Percentiles rank a stretch among this genome's conserved stretches.
phyloP scores from a whole-genome alignment of 495 filamentous ascomycete species.

The Pseudoneurospora amorphoporcata region DNA sequence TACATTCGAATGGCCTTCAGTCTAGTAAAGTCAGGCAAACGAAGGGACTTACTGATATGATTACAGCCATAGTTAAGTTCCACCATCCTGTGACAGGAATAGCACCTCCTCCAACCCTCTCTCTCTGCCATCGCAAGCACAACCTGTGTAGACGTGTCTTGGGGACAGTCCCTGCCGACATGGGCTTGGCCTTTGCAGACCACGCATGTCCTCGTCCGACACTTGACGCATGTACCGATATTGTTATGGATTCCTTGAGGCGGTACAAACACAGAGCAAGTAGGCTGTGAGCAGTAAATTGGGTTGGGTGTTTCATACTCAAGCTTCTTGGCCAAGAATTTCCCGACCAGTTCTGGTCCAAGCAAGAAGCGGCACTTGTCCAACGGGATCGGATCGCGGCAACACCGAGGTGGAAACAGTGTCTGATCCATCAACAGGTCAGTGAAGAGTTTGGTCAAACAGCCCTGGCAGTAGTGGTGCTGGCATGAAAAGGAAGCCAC shows the following conservation, averaged over 20 bases:
- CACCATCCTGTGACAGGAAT: slow-evolving; percentile 27
- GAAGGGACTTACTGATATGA: slow-evolving; percentile 28
- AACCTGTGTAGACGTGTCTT: slow-evolving; percentile 25
- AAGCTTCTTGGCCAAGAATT: slow-evolving; percentile 29
- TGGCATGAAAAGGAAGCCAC: slow-evolving; percentile 20
- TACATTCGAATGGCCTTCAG: no score
- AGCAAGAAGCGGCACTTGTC: slow-evolving; percentile 23
- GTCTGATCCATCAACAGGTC: slow-evolving; percentile 35
- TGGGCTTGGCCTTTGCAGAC: slow-evolving; percentile 38
- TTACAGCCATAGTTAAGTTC: slow-evolving; percentile 37
- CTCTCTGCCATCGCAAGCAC: slow-evolving; percentile 22
- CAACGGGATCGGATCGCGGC: slow-evolving; percentile 29
- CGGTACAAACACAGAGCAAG: slow-evolving; percentile 38
- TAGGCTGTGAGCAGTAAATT: slow-evolving; percentile 36
- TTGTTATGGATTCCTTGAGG: slow-evolving; percentile 18
- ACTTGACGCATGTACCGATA: slow-evolving; percentile 32
- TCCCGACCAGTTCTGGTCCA: slow-evolving; percentile 9
- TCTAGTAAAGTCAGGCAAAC: not conserved
- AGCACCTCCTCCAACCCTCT: slow-evolving; percentile 36
- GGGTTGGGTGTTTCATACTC: slow-evolving; percentile 36
- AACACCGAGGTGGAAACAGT: slow-evolving; percentile 45
- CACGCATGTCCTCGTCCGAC: slow-evolving; percentile 30
- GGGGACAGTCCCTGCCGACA: slow-evolving; percentile 25
- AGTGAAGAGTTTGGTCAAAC: slow-evolving; percentile 31
- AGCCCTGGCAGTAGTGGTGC: slow-evolving; percentile 40